Evolutionary conservation across 768 basidiomycete genomes (phyloP).

Genomic region (Tylopilus cervinicoccineus): DNA sequence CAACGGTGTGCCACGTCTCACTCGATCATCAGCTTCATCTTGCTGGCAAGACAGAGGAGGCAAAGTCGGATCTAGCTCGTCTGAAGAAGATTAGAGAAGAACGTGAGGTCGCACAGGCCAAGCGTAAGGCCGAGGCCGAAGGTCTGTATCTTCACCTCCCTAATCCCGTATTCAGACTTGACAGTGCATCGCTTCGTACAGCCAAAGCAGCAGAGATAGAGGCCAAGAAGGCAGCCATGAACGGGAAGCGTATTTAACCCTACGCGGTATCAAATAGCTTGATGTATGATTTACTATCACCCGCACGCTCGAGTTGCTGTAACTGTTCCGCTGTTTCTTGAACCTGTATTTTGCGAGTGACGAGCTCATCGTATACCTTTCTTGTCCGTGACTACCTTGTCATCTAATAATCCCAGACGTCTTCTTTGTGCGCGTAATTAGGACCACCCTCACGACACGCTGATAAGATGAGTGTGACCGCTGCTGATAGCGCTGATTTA

Average conservation of each 20-base stretch:
- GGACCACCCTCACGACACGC: background rate
- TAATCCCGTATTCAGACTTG: background rate
- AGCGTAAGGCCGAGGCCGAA: constrained; percentile 84
- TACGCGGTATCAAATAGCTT: constrained; percentile 10
- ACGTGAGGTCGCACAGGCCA: constrained; percentile 83
- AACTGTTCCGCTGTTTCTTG: too few relatives aligned
- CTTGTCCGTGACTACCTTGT: too few relatives aligned
- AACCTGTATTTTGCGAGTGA: background rate
- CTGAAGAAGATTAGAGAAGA: constrained; percentile 83
- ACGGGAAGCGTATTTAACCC: constrained; percentile 36
- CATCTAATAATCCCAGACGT: too few relatives aligned
- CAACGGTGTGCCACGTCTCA: constrained; percentile 2
- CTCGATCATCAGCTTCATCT: constrained; percentile 50
- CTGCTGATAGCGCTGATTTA: too few relatives aligned
- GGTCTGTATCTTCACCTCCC: constrained; percentile 41
- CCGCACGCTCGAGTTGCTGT: too few relatives aligned
- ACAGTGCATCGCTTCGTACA: constrained; percentile 21
- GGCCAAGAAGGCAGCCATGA: constrained; percentile 44
- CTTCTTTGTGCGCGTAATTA: too few relatives aligned
- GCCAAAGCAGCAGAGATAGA: constrained; percentile 64
- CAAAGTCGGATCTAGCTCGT: constrained; percentile 83
- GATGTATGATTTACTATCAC: constrained; percentile 3
- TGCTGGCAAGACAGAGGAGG: constrained; percentile 87
- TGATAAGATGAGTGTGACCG: background rate
- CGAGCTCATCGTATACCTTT: background rate